Base-by-base conservation (phyloP, 768 basidiomycete genomes). In the Daedaleopsis nitida region DNA sequence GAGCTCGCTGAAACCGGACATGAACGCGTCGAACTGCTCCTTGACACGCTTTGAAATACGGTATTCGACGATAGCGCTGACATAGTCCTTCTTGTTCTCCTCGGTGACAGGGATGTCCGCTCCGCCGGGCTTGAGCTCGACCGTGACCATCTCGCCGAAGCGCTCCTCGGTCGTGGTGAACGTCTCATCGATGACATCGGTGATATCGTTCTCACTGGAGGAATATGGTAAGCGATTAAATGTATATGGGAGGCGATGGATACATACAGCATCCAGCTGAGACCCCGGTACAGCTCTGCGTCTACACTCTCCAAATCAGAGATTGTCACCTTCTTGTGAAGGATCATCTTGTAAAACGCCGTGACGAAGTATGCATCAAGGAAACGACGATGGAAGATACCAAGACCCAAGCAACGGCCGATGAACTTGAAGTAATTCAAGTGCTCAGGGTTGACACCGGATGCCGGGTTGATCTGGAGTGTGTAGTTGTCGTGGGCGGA, bases 341-440 rank as follows among this genome's bases (percentile, higher is more conserved):
- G 73, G 62, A 98, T 96, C 96, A 98, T 98, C 82, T 98, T 99
- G 86, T 99, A 98, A 83, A 99, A 97, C 69, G 93, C 93, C 73
- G 96, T 95, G 66, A 98, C 98, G 75, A 99, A 99, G 82, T 98
- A 98, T 38, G 96, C 96, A 67, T 99, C 97, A 65, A 99, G 79
- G 88, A 99, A 99, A 11, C 97, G 92, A 57, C 97, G 88, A 73
- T 99, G 97, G 87, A 99, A 99, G 73, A 99, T 98, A 65, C 93
- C 96, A 47, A 98, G 83, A 55, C 96, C 95, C 57, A 98, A 81
- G 70, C 91, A 93, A 38, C 97, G 88, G 10, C 97, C 97, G 66
- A 99, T 98, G 76, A 99, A 98, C 79, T 98, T 98, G 90, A 98
- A 98, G 80, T 98, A 99, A 79, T 98, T 98, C 73, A 99, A 77